phyloP scores from a whole-genome alignment of 2,329 filamentous ascomycete genomes.

The Hirsutella rhossiliensis region DNA sequence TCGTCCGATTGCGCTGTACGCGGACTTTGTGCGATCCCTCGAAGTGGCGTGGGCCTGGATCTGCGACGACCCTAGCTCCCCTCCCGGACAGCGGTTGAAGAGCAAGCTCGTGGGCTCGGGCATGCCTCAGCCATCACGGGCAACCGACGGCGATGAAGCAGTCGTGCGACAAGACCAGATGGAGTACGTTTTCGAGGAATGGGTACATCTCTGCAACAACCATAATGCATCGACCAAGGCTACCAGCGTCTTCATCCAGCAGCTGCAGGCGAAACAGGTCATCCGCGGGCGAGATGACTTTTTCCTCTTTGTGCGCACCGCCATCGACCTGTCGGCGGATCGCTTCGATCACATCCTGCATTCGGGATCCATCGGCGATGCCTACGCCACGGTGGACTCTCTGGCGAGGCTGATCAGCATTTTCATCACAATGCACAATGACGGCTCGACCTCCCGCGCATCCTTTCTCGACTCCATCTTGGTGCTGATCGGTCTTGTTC shows the following conservation, averaged over 20 bases:
- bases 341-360: slow-evolving; percentile 63
- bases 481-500: slow-evolving; percentile 63
- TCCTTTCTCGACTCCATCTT: slow-evolving; percentile 68
- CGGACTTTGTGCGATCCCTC: slow-evolving; percentile 76
- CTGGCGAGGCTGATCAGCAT: slow-evolving; percentile 69
- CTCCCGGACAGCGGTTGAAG: slow-evolving; percentile 59
- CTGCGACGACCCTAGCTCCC: slow-evolving; percentile 53
- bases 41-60: slow-evolving; percentile 77
- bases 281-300: slow-evolving; percentile 67
- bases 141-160: slow-evolving; percentile 38
- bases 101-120: slow-evolving; percentile 38
- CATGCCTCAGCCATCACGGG: slow-evolving; percentile 24
- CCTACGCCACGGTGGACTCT: slow-evolving; percentile 58
- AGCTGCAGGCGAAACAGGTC: slow-evolving; percentile 64
- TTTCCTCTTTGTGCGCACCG: slow-evolving; percentile 65
- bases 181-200: slow-evolving; percentile 93
- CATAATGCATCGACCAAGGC: slow-evolving; percentile 63
- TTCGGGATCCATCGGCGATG: slow-evolving; percentile 45
- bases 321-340: slow-evolving; percentile 67
- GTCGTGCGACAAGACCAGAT: slow-evolving; percentile 65
- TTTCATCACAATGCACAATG: slow-evolving; percentile 61
- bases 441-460: slow-evolving; percentile 51
- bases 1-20: slow-evolving; percentile 63
- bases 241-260: slow-evolving; percentile 65
- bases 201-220: slow-evolving; percentile 73